Base-by-base conservation (phyloP, 2,329 filamentous ascomycete species). In the Ascochyta koolunga region DNA sequence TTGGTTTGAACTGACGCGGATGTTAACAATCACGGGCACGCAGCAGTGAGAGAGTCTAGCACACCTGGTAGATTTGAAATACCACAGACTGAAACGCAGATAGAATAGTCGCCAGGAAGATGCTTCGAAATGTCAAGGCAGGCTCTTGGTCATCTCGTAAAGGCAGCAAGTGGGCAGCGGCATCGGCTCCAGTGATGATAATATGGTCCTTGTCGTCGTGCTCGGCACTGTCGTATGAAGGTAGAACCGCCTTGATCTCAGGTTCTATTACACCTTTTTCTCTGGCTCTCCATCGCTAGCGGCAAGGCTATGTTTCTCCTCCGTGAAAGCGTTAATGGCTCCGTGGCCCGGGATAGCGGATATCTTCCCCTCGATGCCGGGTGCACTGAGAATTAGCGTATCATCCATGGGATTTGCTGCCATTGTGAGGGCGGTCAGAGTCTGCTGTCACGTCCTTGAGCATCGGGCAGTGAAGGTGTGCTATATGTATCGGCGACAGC, bases 31-130 rank as follows among this genome's bases (percentile, higher is more conserved):
- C 21, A 4, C 7, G 6, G 21, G 6, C 21, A 33, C 15, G 9
- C 5, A 16, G 7, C 9, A 33, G 7, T 16, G 19, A 13, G 16
- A 39, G 33, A 15, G 2, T 10, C 2, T 1, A 11, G 21, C 35
- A 7, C 38, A 58, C 58, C 55, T 50, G 43, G 27, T 60, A 60
- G 38, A 60, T 60, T 39, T 60, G 58, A 16, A 38, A 60, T 4
- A 60, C 55, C 19, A 60, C 58, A 32, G 58, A 55, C 45, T 60
- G 58, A 33, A 60, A 60, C 5, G 55, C 50, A 9, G 58, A 58
- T 8, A 60, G 10, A 16, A 53, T 29, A 3, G 55, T 55, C 5
- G 58, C 58, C 8, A 60, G 33, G 33, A 60, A 43, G 16, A 60
- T 42, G 25, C 55, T 37, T 13, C 58, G 45, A 29, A 60, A 60